Evolutionary conservation across 352 stramenopile species (phyloP).

Genomic region (Globisporangium perplexum): DNA sequence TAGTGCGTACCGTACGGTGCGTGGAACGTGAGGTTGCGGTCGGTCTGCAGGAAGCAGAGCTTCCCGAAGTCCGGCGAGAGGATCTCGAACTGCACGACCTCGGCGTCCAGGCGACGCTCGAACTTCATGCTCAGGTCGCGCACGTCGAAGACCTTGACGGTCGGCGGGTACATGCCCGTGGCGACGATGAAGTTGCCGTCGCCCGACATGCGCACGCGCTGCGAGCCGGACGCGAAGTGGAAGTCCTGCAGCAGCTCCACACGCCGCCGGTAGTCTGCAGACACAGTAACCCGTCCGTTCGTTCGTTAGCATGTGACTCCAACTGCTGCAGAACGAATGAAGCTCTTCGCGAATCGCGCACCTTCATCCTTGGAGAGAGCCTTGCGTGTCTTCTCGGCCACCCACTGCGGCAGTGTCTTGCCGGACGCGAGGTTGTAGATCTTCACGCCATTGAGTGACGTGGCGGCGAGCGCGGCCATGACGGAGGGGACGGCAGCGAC

Average conservation of each 20-base stretch:
- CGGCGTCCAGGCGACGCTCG: constrained; percentile 94
- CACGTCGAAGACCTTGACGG: constrained; percentile 94
- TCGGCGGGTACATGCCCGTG: constrained; percentile 95
- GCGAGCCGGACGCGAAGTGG: constrained; percentile 93
- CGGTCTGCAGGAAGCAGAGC: constrained; percentile 94
- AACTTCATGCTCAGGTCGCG: constrained; percentile 99
- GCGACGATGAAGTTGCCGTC: constrained; percentile 97
- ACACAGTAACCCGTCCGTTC: not conserved
- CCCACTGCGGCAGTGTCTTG: constrained; percentile 93
- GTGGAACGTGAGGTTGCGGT: constrained; percentile 97
- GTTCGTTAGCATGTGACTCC: not conserved
- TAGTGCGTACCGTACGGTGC: constrained; percentile 97
- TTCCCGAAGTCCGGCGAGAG: constrained; percentile 97
- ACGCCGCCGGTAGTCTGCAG: constrained; percentile 80
- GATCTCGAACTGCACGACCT: constrained; percentile 95
- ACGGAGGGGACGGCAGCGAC: constrained; percentile 9
- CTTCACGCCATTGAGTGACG: constrained; percentile 90
- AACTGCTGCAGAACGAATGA: not conserved
- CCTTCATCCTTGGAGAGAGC: constrained; percentile 66
- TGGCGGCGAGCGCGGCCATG: constrained; percentile 76
- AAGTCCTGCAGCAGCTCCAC: constrained; percentile 99
- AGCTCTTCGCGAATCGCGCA: not conserved
- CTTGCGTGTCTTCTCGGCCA: constrained; percentile 87
- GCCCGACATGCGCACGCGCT: constrained; percentile 90
- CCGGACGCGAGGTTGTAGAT: constrained; percentile 96